phyloP scores from a whole-genome alignment of 805 yeast species.

The Torulaspora indica region DNA sequence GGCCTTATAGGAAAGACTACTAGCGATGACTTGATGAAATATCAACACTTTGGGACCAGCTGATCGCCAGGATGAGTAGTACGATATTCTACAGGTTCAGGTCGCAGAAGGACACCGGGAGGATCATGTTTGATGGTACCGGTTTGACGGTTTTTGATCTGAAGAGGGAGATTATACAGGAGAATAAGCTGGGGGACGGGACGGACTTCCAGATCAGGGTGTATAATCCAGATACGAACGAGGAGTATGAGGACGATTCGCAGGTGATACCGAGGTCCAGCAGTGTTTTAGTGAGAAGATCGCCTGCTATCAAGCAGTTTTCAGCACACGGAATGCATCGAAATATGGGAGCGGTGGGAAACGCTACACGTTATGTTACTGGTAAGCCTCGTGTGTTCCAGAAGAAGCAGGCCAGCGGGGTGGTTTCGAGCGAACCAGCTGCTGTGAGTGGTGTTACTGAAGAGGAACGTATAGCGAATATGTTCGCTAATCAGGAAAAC shows the following conservation, averaged over 20 bases:
- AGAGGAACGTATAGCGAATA: slow-evolving; percentile 80
- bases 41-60: background rate
- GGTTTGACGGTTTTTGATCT: slow-evolving; percentile 93
- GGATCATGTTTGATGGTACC: slow-evolving; percentile 90
- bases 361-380: slow-evolving; percentile 64
- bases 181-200: slow-evolving; percentile 77
- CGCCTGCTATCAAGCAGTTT: slow-evolving; percentile 53
- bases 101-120: slow-evolving; percentile 74
- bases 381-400: slow-evolving; percentile 59
- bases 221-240: slow-evolving; percentile 64
- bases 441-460: slow-evolving; percentile 54
- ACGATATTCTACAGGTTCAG: slow-evolving; percentile 80
- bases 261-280: slow-evolving; percentile 87
- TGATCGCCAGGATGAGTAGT: slow-evolving; percentile 59
- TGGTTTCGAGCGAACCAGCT: slow-evolving; percentile 17
- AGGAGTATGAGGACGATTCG: slow-evolving; percentile 82
- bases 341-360: slow-evolving; percentile 44
- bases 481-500: slow-evolving; percentile 90
- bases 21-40: background rate
- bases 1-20: background rate
- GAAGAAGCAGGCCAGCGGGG: slow-evolving; percentile 21
- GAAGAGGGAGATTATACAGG: slow-evolving; percentile 80
- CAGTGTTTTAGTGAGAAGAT: slow-evolving; percentile 72
- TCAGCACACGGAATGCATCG: slow-evolving; percentile 29
- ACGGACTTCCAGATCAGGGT: slow-evolving; percentile 74